Evolutionary conservation across 2,329 filamentous ascomycete genomes (phyloP), one percentile per base, ranked within the genome.

Genomic region (Hortaea werneckii): DNA sequence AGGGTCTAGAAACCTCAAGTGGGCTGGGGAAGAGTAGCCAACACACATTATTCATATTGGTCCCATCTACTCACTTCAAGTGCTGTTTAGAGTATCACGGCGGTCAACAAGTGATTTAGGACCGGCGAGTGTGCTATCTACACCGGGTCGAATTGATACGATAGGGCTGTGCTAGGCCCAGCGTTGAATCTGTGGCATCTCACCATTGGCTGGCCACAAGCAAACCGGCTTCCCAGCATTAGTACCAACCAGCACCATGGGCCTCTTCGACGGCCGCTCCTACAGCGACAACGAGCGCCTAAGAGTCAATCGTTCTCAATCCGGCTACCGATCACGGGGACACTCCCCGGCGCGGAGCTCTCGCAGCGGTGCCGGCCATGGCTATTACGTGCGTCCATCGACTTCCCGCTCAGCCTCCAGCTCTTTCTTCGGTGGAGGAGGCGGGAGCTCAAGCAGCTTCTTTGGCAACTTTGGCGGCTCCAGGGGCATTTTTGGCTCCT

Each of bases 191-290:
- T 20, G 20, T 35, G 32, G n/a, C 32, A 35, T 13, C 13, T 8
- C 13, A 13, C 37, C 37, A 39, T 39, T 39, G 37, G 37, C 37
- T 39, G 37, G 7, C 10, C 11, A 26, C 37, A 3, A 8, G 13
- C 37, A 13, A 39, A 39, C 20, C 32, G 32, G 32, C 32, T n/a
- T 9, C 32, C 8, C 32, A 4, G 20, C 20, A 20, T 20, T 20
- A 20, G 20, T 20, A 20, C 20, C 20, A 9, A 35, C 32, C 37
- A 39, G 3, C 40, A 54, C 37, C 40, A 63, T 63, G 60, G 58
- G 59, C 43, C 55, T 63, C 49, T 59, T 62, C 50, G 60, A 59
- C 52, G 58, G 56, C 27, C 54, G 54, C 29, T 62, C 59, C 27
- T 53, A 58, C 50, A 53, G 50, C 47, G 51, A 57, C 40, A 41